Base-by-base conservation (phyloP, 2,329 filamentous ascomycete species). In the Stachybotrys echinatus region DNA sequence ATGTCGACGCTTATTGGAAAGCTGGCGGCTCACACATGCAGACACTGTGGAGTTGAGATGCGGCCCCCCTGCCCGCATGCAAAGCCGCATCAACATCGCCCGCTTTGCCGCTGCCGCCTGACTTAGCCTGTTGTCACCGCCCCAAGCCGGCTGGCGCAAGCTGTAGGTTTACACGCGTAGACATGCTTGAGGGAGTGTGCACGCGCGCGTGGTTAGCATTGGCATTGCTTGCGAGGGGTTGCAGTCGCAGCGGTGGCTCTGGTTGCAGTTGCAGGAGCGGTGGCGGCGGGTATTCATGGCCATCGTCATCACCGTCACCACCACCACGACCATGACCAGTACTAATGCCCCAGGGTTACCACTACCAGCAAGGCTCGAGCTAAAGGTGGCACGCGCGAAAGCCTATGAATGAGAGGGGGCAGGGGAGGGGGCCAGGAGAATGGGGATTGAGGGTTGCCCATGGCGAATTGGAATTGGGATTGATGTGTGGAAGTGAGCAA, bases 391-490 rank as follows among this genome's bases (percentile, higher is more conserved):
- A n/a, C n/a, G n/a, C n/a, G n/a, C n/a, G n/a, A n/a, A n/a, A n/a
- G n/a, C n/a, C n/a, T n/a, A n/a, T n/a, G n/a, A 34, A 8, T 10
- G 27, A 10, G 14, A 34, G 10, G 14, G 5, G 27, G 27, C 27
- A 34, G 27, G 45, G 19, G 52, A 34, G 38, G 20, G 34, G 37
- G 43, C 44, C 45, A 31, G 19, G 38, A 45, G 42, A 20, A 42
- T 45, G 44, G 45, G 44, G 42, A 47, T 43, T 47, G 48, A 37
- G 18, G 8, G 27, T 48, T 34, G 43, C 27, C 27, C 27, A 34
- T 34, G 27, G 27, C 27, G 27, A 34, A 34, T 34, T 34, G 27
- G 10, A 14, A 34, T 34, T 34, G 10, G 27, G 27, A 34, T 14
- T 34, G 27, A 34, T 34, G 3, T 34, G 10, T 31, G 27, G 14